These are phyloP conservation scores for Calonectria naviculata DNA, from an alignment of 2,329 filamentous ascomycete species.

Conservation along the genomic window DNA sequence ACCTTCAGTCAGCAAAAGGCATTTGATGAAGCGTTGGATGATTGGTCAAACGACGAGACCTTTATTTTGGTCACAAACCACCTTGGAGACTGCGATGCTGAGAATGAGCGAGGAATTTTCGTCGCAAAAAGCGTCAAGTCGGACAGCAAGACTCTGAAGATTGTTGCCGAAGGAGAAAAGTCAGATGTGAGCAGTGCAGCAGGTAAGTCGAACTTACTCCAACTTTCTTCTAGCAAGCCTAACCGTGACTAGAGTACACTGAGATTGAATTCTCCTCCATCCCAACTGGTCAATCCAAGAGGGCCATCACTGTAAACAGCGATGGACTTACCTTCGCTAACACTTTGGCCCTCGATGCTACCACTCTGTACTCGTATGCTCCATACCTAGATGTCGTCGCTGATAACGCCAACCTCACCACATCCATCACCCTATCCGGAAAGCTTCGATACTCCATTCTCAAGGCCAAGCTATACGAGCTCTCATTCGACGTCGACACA, in stretches of 20 bases:
- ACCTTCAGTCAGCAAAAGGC: slow-evolving; percentile 18
- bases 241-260: slow-evolving; percentile 6
- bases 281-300: slow-evolving; percentile 16
- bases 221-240: not conserved
- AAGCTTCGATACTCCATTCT: slow-evolving; percentile 54
- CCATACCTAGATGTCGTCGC: slow-evolving; percentile 26
- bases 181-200: slow-evolving; percentile 47
- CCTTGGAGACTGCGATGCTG: slow-evolving; percentile 52
- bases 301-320: slow-evolving; percentile 15
- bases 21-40: slow-evolving; percentile 22
- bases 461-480: slow-evolving; percentile 44
- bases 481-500: slow-evolving; percentile 57
- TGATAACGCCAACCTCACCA: slow-evolving; percentile 39
- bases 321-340: slow-evolving; percentile 21
- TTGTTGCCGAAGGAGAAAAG: slow-evolving; percentile 46
- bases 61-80: slow-evolving; percentile 56
- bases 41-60: slow-evolving; percentile 24
- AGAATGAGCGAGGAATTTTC: slow-evolving; percentile 53
- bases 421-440: slow-evolving; percentile 53
- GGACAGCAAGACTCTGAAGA: slow-evolving; percentile 39
- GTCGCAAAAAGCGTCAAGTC: slow-evolving; percentile 43
- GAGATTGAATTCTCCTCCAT: slow-evolving; percentile 30
- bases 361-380: slow-evolving; percentile 21
- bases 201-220: slow-evolving; percentile 38
- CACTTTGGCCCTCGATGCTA: slow-evolving; percentile 15